phyloP scores from a whole-genome alignment of 805 yeast species.

The Hanseniaspora singularis region DNA sequence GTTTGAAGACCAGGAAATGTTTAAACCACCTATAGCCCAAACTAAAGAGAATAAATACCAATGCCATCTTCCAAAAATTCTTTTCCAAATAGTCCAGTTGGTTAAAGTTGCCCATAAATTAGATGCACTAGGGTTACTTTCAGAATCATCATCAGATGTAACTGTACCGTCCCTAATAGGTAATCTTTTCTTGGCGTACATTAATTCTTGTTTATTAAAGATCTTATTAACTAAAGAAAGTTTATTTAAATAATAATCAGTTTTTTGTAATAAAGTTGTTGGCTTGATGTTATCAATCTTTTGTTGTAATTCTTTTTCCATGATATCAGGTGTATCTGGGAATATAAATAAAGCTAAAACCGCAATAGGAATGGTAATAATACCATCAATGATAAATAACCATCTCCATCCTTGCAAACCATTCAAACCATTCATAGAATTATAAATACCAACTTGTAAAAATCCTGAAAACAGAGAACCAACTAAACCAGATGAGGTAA shows the following conservation, averaged over 20 bases:
- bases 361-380: slow-evolving; percentile 46
- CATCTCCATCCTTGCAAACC: slow-evolving; percentile 56
- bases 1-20: slow-evolving; percentile 37
- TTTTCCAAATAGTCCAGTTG: slow-evolving; percentile 32
- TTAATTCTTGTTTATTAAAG: slow-evolving; percentile 33
- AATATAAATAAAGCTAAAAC: slow-evolving; percentile 45
- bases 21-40: slow-evolving; percentile 43
- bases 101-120: slow-evolving; percentile 8
- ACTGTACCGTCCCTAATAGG: slow-evolving; percentile 31
- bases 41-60: slow-evolving; percentile 43
- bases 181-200: slow-evolving; percentile 35
- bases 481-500: slow-evolving; percentile 42
- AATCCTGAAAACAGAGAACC: slow-evolving; percentile 46
- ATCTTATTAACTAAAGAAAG: slow-evolving; percentile 27
- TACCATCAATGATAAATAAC: slow-evolving; percentile 53
- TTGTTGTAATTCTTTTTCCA: slow-evolving; percentile 28
- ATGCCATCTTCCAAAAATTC: slow-evolving; percentile 44
- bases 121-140: too few species aligned
- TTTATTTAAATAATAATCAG: slow-evolving; percentile 16
- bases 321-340: slow-evolving; percentile 45
- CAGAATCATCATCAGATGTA: slow-evolving; percentile 20
- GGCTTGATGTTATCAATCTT: neutral
- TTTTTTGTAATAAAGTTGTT: neutral
- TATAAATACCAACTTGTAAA: slow-evolving; percentile 46
- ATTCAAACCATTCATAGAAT: slow-evolving; percentile 34